Evolutionary conservation across 1,284 basidiomycete genomes (phyloP).

Genomic region (Lignosus rhinocerotis): DNA sequence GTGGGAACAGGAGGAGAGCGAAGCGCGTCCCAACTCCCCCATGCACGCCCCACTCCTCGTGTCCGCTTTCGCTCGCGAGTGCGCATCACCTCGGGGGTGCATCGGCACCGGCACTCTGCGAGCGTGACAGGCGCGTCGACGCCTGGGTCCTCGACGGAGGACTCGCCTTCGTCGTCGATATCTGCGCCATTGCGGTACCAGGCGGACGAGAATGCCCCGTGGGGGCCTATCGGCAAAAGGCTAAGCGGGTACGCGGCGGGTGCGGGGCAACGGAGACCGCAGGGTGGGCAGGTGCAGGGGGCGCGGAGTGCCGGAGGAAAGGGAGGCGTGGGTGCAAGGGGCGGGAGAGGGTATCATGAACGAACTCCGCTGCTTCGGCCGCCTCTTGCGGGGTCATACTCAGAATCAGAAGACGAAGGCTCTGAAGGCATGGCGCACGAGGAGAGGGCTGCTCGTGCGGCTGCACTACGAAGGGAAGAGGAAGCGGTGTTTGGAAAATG

Average conservation of each 20-base stretch:
- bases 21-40: slow-evolving; percentile 20
- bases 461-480: slow-evolving; percentile 35
- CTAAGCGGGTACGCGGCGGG: slow-evolving; percentile 40
- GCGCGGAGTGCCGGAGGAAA: neutral
- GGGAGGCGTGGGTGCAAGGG: slow-evolving; percentile 7
- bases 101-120: slow-evolving; percentile 31
- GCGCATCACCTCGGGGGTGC: slow-evolving; percentile 51
- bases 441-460: slow-evolving; percentile 34
- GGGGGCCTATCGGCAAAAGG: slow-evolving; percentile 59
- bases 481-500: slow-evolving; percentile 59
- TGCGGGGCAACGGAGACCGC: slow-evolving; percentile 28
- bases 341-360: slow-evolving; percentile 28
- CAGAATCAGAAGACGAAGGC: slow-evolving; percentile 22
- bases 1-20: neutral
- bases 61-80: slow-evolving; percentile 59
- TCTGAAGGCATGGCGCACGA: slow-evolving; percentile 17
- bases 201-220: slow-evolving; percentile 50
- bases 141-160: slow-evolving; percentile 48
- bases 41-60: slow-evolving; percentile 33
- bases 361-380: slow-evolving; percentile 33
- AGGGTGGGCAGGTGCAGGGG: neutral
- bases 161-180: slow-evolving; percentile 70
- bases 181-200: slow-evolving; percentile 67
- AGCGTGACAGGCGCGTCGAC: slow-evolving; percentile 19
- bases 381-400: slow-evolving; percentile 14